Conservation (phyloP, 2,329 filamentous ascomycete genomes). For the Mycosphaerella sp. region DNA sequence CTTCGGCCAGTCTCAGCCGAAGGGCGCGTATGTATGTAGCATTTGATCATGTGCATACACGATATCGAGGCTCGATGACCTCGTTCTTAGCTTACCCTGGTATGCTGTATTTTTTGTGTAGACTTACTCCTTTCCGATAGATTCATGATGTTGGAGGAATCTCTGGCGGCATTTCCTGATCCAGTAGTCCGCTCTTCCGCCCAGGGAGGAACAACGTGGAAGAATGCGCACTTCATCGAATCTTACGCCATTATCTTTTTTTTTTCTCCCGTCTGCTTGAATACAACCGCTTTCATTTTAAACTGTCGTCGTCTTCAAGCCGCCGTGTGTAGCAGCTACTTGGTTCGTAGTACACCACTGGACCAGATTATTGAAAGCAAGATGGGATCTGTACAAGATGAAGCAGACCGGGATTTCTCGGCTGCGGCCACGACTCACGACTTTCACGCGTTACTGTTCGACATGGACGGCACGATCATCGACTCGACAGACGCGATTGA, state of each 20-base stretch:
- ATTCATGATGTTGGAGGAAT: background rate
- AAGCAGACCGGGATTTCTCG: conserved; percentile 33
- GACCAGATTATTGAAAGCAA: background rate
- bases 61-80: background rate
- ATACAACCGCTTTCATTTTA: background rate
- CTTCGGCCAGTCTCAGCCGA: background rate
- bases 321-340: no score
- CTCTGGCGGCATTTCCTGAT: no score
- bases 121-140: background rate
- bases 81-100: no score
- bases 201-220: no score
- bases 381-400: background rate
- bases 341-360: no score
- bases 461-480: conserved; percentile 79
- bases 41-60: background rate
- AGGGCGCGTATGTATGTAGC: background rate
- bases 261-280: background rate
- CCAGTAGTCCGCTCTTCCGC: no score
- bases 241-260: background rate
- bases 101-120: background rate
- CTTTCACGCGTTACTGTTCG: conserved; percentile 53
- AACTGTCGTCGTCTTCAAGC: no score
- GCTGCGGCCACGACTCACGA: conserved; percentile 36
- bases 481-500: conserved; percentile 71
- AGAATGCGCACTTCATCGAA: no score